A percentile compares a stretch with the other conserved stretches of the same genome.
phyloP scores from a whole-genome alignment of 1,284 basidiomycete genomes.

The Earliella scabrosa region DNA sequence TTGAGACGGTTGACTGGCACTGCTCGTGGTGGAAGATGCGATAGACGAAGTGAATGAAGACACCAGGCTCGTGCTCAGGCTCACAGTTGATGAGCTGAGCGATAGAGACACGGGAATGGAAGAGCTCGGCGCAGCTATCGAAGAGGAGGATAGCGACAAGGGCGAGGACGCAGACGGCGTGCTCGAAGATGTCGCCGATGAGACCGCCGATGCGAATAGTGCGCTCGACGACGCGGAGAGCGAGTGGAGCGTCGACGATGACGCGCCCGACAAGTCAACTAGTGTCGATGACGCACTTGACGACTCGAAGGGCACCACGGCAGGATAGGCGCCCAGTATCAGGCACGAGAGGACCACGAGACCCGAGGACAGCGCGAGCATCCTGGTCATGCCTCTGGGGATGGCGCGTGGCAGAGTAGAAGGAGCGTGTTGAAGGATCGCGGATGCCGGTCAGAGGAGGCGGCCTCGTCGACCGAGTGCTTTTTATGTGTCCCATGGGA shows the following conservation, averaged over 20 bases:
- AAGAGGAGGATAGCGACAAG: no score
- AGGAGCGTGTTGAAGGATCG: background rate
- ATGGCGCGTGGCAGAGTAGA: background rate
- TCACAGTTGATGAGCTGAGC: background rate
- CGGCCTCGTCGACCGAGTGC: background rate
- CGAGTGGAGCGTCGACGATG: background rate
- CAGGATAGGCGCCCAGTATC: background rate
- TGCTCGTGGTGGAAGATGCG: background rate
- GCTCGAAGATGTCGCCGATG: background rate
- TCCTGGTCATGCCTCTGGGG: background rate
- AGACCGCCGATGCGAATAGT: background rate
- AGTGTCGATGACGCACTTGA: background rate
- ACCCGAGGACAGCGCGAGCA: background rate
- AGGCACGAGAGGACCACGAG: slow-evolving; percentile 1
- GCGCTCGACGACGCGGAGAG: background rate
- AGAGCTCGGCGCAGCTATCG: no score
- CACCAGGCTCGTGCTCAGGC: background rate
- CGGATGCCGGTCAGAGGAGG: background rate
- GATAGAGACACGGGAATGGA: no score
- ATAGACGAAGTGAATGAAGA: background rate
- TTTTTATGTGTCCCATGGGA: background rate
- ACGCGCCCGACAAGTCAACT: background rate
- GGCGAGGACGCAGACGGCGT: background rate
- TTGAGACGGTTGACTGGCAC: slow-evolving; percentile 8
- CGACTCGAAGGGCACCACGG: background rate